These are phyloP conservation scores for Avena sativa DNA, from an alignment of 176 grass and related monocot genomes.

Conservation along the genomic window DNA sequence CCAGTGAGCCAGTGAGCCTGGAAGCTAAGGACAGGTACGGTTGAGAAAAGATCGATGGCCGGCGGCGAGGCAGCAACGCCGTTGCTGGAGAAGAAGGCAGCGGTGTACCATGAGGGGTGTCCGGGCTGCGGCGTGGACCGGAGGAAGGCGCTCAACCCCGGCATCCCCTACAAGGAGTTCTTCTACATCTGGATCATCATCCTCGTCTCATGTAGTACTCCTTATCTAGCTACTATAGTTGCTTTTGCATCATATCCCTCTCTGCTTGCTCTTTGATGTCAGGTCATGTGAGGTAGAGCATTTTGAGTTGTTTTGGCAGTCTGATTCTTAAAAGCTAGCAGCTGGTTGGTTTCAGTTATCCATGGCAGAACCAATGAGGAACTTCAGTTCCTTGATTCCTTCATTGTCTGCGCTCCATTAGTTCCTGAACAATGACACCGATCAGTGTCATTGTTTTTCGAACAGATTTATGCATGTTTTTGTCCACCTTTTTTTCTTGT, in stretches of 20 bases:
- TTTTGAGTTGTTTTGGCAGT: background rate
- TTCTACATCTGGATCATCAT: conserved; percentile 72
- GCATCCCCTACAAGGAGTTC: conserved; percentile 60
- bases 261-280: background rate
- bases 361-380: background rate
- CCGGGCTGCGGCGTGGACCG: conserved; percentile 54
- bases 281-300: conserved; percentile 2
- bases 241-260: background rate
- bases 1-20: background rate
- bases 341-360: background rate
- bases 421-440: background rate
- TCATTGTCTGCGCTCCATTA: background rate
- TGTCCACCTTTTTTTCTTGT: no score
- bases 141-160: conserved; percentile 35
- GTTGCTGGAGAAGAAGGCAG: conserved; percentile 51
- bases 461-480: background rate
- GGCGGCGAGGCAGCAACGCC: conserved; percentile 16
- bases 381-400: background rate
- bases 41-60: background rate
- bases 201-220: conserved; percentile 57
- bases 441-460: background rate
- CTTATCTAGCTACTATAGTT: background rate
- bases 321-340: background rate
- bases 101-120: conserved; percentile 52
- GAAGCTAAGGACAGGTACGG: background rate